Percentiles rank a stretch among this genome's conserved stretches.
Evolutionary conservation across 345 rosid genomes (phyloP).

Genomic region (Citrus medica): DNA sequence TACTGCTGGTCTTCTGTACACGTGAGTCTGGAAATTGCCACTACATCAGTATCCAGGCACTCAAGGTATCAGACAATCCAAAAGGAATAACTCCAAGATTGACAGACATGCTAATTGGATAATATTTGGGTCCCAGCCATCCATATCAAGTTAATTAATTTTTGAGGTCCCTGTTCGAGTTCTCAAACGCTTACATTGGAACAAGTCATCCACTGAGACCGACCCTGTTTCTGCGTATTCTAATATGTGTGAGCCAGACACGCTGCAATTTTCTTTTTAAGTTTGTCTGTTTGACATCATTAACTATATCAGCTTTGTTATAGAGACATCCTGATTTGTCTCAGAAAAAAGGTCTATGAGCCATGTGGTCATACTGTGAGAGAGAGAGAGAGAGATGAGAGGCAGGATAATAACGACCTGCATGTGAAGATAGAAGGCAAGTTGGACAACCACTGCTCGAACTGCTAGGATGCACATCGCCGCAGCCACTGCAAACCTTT

Average conservation of each 20-base stretch:
- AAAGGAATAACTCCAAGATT: neutral
- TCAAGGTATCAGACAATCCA: neutral
- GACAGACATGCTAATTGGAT: neutral
- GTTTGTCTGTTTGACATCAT: neutral
- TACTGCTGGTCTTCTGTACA: conserved; percentile 57
- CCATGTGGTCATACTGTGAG: neutral
- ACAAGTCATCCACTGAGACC: neutral
- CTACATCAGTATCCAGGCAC: conserved; percentile 10
- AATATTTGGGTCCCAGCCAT: neutral
- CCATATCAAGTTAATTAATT: neutral
- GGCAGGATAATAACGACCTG: conserved; percentile 45
- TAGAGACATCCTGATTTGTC: neutral
- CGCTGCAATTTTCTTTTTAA: neutral
- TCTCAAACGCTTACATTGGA: neutral
- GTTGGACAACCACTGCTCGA: conserved; percentile 89
- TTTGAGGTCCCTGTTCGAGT: neutral
- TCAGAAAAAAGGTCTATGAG: neutral
- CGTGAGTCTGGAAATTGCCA: conserved; percentile 60
- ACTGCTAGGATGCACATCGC: conserved; percentile 95
- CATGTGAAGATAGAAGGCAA: conserved; percentile 86
- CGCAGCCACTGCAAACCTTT: conserved; percentile 87
- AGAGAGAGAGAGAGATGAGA: conserved; percentile 1
- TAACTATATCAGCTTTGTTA: neutral
- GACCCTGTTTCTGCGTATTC: neutral
- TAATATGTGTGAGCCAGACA: neutral